Conservation (phyloP, 129 eudicot species). For the carrot (Daucus carota) region DH1_v3.0 NC_030381.2:46675501-46676000, state of each 20-base stretch:
- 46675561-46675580: background rate
- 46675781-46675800: background rate
- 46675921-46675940: slow-evolving; percentile 99
- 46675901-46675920: slow-evolving; percentile 96
- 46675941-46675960: slow-evolving; percentile 90
- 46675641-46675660: background rate
- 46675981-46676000: slow-evolving; percentile 69
- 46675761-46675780: background rate
- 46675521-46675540: background rate
- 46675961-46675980: slow-evolving; percentile 85
- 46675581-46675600: background rate
- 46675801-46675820: background rate
- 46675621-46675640: background rate
- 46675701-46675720: background rate
- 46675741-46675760: background rate
- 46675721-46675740: slow-evolving; percentile 5
- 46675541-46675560: background rate
- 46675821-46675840: background rate
- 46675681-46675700: background rate
- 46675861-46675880: slow-evolving; percentile 89
- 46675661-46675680: background rate
- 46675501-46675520: background rate
- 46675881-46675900: slow-evolving; percentile 62
- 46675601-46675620: background rate
- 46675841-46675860: slow-evolving; percentile 6